phyloP scores from a whole-genome alignment of 352 stramenopile species.

The Phytophthora brassicae region DNA sequence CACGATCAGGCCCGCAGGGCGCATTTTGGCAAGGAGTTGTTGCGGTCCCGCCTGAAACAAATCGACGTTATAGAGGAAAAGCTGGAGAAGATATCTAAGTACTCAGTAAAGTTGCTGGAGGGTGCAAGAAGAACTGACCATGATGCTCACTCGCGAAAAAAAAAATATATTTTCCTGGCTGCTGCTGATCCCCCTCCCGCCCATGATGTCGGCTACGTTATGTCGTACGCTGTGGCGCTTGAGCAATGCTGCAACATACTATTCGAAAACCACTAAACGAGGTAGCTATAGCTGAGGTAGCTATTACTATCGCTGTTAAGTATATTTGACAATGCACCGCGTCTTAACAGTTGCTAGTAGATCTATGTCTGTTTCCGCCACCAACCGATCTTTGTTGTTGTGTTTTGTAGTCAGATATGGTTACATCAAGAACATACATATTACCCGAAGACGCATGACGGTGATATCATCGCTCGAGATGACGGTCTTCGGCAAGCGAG shows the following conservation, averaged over 20 bases:
- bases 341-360: neutral
- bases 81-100: neutral
- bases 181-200: neutral
- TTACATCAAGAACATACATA: neutral
- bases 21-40: neutral
- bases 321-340: neutral
- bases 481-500: neutral
- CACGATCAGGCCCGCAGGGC: neutral
- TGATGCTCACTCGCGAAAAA: neutral
- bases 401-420: constrained; percentile 3
- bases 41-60: neutral
- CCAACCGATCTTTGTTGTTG: neutral
- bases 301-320: neutral
- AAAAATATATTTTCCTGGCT: neutral
- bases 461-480: constrained; percentile 2
- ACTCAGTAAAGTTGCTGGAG: neutral
- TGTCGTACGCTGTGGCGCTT: neutral
- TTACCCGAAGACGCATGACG: constrained; percentile 1
- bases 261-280: neutral
- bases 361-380: neutral
- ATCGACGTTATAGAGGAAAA: neutral
- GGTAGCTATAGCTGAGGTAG: neutral
- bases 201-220: constrained; percentile 2
- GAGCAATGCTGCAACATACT: constrained; percentile 10
- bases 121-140: neutral